Base-by-base conservation (phyloP, 2,329 filamentous ascomycete genomes). In the Botrytis fragariae region DNA sequence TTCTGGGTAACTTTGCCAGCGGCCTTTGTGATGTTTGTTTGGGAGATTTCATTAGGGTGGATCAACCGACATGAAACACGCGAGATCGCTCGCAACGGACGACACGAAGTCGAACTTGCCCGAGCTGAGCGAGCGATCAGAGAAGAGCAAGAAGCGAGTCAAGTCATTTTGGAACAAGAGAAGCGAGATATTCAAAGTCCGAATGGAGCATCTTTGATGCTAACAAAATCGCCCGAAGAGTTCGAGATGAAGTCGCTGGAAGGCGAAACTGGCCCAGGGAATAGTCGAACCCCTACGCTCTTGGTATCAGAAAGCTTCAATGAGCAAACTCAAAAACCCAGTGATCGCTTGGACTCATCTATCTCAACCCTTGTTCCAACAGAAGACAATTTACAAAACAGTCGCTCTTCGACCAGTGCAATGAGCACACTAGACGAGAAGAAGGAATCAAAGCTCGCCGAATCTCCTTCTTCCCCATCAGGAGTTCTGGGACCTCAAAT, bases 1-100 rank as follows among this genome's bases (percentile, higher is more conserved):
- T 93, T 87, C 74, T 93, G 86, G 82, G 87, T 93, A 0, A 93
- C 91, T 0, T 78, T 92, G 3, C 92, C 92, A 1, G 92, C 89
- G 0, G 91, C 91, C 0, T 83, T 89, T 42, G 82, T 93, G 69
- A 91, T 92, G 87, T 87, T 93, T 62, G 87, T 85, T 77, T 93
- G 90, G 86, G 91, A 94, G 76, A 57, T 93, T 9, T 82, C 77
- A 0, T 89, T 86, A 74, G 92, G 91, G 0, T 93, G 91, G 91
- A 77, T 84, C 1, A 83, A 90, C 77, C 85, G 91, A 4, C 79
- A 89, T 5, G 86, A 91, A 74, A 92, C 91, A 0, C 87, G 91
- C 1, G 83, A 86, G 25, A 90, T 92, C 60, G 89, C 91, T 3
- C 84, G 83, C 3, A 85, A 85, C 62, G 89, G 89, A 3, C 85